Percentiles rank a stretch among this genome's conserved stretches.
These are phyloP conservation scores for Phalaenopsis aphrodite DNA, from an alignment of 106 monocot species.

Conservation along the genomic window DNA sequence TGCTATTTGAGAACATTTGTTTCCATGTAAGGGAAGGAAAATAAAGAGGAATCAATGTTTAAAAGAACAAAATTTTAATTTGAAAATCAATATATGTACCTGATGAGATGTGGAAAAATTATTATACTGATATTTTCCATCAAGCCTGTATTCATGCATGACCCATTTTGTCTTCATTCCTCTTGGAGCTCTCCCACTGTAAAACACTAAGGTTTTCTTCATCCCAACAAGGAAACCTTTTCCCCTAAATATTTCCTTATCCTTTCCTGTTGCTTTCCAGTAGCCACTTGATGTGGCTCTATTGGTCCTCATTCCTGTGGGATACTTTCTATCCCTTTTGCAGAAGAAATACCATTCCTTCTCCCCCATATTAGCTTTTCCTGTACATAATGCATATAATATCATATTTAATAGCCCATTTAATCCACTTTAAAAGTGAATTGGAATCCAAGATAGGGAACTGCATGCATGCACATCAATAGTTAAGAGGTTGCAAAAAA, in stretches of 20 bases:
- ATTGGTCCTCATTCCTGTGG: slow-evolving; percentile 38
- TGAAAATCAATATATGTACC: background rate
- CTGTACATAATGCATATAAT: slow-evolving; percentile 6
- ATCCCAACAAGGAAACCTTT: slow-evolving; percentile 28
- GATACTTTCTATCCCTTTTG: slow-evolving; percentile 40
- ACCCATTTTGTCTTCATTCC: slow-evolving; percentile 40
- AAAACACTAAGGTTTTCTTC: slow-evolving; percentile 20
- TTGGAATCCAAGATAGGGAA: background rate
- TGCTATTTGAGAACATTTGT: background rate
- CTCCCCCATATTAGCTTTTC: slow-evolving; percentile 37
- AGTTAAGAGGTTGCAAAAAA: background rate
- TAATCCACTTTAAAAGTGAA: no score
- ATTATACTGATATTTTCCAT: background rate
- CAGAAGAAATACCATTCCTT: slow-evolving; percentile 45
- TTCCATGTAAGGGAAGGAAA: background rate
- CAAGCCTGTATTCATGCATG: slow-evolving; percentile 53
- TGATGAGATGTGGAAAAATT: background rate
- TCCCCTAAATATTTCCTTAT: slow-evolving; percentile 37
- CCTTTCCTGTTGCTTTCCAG: slow-evolving; percentile 71
- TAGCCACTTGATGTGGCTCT: slow-evolving; percentile 56
- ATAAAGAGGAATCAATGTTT: background rate
- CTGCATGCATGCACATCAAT: background rate
- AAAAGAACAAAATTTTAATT: no score
- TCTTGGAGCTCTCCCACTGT: background rate
- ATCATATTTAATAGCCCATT: no score